A percentile compares a stretch with the other conserved stretches of the same genome.
phyloP scores from a whole-genome alignment of 73 alveolate genomes.

The Paramecium caudatum region DNA sequence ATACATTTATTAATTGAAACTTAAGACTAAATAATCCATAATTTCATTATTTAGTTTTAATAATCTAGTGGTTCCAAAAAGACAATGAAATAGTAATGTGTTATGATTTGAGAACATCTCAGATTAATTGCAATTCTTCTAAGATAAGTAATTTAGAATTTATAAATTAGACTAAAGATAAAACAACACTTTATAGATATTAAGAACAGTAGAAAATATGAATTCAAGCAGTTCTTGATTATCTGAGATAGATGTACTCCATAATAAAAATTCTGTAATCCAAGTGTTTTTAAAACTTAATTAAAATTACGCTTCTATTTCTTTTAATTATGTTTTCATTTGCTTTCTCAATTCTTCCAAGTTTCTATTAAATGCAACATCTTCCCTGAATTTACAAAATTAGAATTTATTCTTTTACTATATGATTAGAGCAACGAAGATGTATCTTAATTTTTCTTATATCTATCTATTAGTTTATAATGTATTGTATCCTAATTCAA shows the following conservation, averaged over 20 bases:
- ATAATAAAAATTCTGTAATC: constrained; percentile 12
- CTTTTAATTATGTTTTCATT: not conserved
- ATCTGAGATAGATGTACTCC: not conserved
- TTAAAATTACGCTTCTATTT: not conserved
- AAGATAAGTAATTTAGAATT: not conserved
- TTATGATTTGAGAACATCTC: constrained; percentile 11
- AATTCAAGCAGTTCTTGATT: constrained; percentile 8
- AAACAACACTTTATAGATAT: not conserved
- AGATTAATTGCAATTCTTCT: not conserved
- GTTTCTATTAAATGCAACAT: not conserved
- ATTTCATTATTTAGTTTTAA: not conserved
- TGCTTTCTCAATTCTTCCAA: not conserved
- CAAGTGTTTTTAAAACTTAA: not conserved
- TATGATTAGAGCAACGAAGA: not conserved
- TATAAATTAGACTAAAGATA: not conserved
- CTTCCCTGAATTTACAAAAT: not conserved
- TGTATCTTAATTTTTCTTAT: not conserved
- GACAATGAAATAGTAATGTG: constrained; percentile 18
- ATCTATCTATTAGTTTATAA: constrained; percentile 25
- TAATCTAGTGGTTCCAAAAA: not conserved
- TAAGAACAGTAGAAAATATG: not conserved
- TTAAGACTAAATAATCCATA: not conserved
- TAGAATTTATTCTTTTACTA: not conserved
- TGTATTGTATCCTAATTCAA: constrained; percentile 50
- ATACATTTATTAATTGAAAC: not conserved